Evolutionary conservation across 371 early-diverging fungal genomes (phyloP).

Genomic region (Mortierella sp.): DNA sequence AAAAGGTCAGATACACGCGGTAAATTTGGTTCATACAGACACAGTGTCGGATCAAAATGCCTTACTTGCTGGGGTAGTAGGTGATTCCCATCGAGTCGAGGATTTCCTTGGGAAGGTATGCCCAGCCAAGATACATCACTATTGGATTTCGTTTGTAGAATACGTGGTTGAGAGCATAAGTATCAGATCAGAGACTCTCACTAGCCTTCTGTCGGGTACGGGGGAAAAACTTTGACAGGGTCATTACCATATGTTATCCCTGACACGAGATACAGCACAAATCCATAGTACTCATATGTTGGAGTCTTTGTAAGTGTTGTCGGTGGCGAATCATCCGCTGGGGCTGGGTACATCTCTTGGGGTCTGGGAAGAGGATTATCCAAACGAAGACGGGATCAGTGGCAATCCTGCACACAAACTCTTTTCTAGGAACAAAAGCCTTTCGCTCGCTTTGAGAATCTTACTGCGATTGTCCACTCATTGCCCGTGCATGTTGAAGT

Average conservation of each 20-base stretch:
- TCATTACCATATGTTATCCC: conserved; percentile 71
- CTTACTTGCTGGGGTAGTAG: conserved; percentile 78
- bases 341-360: conserved; percentile 18
- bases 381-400: not conserved
- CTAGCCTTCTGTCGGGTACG: not conserved
- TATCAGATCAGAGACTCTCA: not conserved
- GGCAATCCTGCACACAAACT: not conserved
- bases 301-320: conserved; percentile 71
- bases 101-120: conserved; percentile 81
- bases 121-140: conserved; percentile 81
- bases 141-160: not conserved
- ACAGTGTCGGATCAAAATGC: not conserved
- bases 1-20: not conserved
- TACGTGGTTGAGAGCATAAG: conserved; percentile 1
- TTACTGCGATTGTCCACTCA: conserved; percentile 35
- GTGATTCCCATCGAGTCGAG: conserved; percentile 79
- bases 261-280: conserved; percentile 85
- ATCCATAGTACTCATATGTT: conserved; percentile 86
- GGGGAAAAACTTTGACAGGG: not conserved
- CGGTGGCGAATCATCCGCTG: conserved; percentile 48
- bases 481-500: conserved; percentile 32
- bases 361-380: conserved; percentile 3
- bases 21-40: not conserved
- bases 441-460: not conserved
- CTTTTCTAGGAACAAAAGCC: not conserved